Percentiles rank a stretch among this genome's conserved stretches.
Evolutionary conservation across 768 basidiomycete species (phyloP).

Genomic region (Suillus subluteus): DNA sequence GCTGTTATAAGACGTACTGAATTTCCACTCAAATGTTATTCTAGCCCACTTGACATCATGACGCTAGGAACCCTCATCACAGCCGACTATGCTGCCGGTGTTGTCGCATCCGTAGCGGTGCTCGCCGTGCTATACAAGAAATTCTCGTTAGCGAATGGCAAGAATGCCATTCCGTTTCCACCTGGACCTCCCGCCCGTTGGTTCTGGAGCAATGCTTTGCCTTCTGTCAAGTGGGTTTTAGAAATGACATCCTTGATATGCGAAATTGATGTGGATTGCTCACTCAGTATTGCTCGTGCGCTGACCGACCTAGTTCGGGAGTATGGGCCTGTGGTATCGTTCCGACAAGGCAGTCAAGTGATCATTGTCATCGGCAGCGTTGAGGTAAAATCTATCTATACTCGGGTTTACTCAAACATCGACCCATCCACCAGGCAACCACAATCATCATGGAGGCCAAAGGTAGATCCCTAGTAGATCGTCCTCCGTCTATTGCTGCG

Average conservation of each 20-base stretch:
- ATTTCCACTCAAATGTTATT: background rate
- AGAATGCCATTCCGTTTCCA: slow-evolving; percentile 12
- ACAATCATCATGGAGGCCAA: slow-evolving; percentile 62
- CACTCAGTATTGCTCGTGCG: slow-evolving; percentile 19
- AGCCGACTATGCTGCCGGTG: slow-evolving; percentile 5
- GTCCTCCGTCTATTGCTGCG: slow-evolving; percentile 51
- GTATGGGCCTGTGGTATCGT: slow-evolving; percentile 61
- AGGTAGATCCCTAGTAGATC: slow-evolving; percentile 49
- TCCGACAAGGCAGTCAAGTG: slow-evolving; percentile 47
- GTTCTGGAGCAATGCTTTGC: slow-evolving; percentile 16
- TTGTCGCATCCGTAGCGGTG: background rate
- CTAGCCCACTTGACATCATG: background rate
- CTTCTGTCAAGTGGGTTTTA: slow-evolving; percentile 9
- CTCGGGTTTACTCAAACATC: background rate
- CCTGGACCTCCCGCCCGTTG: slow-evolving; percentile 13
- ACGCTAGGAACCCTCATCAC: background rate
- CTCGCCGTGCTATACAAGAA: slow-evolving; percentile 12
- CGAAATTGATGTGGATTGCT: background rate
- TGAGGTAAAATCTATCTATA: background rate
- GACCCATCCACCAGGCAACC: slow-evolving; percentile 42
- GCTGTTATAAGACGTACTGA: background rate
- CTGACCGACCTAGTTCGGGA: slow-evolving; percentile 57
- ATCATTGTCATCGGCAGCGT: slow-evolving; percentile 19
- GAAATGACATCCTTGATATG: background rate
- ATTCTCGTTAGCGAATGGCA: background rate